Conservation (phyloP, 352 stramenopile species). For the Globisporangium cylindrosporum region DNA sequence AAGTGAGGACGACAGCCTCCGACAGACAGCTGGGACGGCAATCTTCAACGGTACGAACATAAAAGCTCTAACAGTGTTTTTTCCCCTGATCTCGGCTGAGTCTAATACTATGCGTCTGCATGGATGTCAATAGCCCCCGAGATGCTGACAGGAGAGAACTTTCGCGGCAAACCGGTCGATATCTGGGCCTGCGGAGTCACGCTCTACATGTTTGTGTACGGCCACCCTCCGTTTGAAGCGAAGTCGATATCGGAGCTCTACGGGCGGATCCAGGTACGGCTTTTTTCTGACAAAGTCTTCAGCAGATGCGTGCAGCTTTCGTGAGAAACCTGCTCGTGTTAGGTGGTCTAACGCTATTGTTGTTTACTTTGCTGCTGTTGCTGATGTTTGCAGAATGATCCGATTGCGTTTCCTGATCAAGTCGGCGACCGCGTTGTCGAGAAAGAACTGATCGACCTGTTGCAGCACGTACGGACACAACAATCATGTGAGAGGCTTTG, state of each 20-base stretch:
- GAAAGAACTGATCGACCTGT: constrained; percentile 52
- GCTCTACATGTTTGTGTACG: constrained; percentile 96
- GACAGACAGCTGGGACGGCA: constrained; percentile 70
- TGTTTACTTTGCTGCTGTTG: background rate
- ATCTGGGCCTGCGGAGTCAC: constrained; percentile 96
- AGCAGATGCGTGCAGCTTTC: background rate
- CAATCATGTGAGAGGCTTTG: background rate
- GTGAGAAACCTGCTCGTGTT: background rate
- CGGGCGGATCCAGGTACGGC: constrained; percentile 77
- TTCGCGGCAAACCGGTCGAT: constrained; percentile 83
- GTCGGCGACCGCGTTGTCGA: constrained; percentile 56
- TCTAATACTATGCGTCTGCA: background rate
- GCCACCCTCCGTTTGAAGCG: constrained; percentile 91
- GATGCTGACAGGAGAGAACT: constrained; percentile 78
- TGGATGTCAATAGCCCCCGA: constrained; percentile 41
- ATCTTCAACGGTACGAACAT: constrained; percentile 64
- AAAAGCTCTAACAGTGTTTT: background rate
- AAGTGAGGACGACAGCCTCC: constrained; percentile 64
- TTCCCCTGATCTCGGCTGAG: background rate
- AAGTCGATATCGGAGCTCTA: constrained; percentile 91
- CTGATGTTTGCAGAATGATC: constrained; percentile 42
- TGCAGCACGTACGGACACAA: constrained; percentile 43
- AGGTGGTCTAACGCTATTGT: background rate
- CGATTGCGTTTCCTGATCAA: constrained; percentile 43
- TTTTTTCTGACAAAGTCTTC: background rate